A percentile compares a stretch with the other conserved stretches of the same genome.
Conservation (phyloP, 1,284 basidiomycete genomes). For the Takashimella tepidaria region DNA sequence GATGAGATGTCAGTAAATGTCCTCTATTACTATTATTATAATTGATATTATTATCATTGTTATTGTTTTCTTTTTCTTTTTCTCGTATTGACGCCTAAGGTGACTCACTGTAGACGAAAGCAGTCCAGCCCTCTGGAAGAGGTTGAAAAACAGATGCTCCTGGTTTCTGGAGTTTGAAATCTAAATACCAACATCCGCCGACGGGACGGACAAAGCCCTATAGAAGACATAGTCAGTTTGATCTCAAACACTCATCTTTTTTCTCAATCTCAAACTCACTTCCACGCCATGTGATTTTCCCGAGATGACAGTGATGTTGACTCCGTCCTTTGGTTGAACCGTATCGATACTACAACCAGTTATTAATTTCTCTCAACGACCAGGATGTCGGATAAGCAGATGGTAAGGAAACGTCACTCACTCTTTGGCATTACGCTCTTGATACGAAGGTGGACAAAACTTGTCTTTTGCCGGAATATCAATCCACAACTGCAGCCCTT, state of each 20-base stretch:
- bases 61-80: no score
- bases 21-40: no score
- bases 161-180: conserved; percentile 64
- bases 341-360: conserved; percentile 57
- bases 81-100: background rate
- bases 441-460: conserved; percentile 59
- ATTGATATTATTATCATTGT: no score
- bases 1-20: no score
- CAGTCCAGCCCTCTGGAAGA: conserved; percentile 76
- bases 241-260: no score
- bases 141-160: conserved; percentile 72
- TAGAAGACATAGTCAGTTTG: background rate
- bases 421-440: conserved; percentile 50
- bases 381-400: background rate
- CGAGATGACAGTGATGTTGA: conserved; percentile 77
- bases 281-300: conserved; percentile 76
- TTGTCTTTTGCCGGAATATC: conserved; percentile 85
- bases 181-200: conserved; percentile 91
- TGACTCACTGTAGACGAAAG: conserved; percentile 69
- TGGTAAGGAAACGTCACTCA: conserved; percentile 50
- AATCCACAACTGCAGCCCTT: conserved; percentile 87
- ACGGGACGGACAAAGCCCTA: conserved; percentile 80
- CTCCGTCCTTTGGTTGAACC: conserved; percentile 66
- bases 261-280: no score
- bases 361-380: conserved; percentile 7